phyloP scores from a whole-genome alignment of 371 early-diverging fungal genomes.

The Mortierella sp. region DNA sequence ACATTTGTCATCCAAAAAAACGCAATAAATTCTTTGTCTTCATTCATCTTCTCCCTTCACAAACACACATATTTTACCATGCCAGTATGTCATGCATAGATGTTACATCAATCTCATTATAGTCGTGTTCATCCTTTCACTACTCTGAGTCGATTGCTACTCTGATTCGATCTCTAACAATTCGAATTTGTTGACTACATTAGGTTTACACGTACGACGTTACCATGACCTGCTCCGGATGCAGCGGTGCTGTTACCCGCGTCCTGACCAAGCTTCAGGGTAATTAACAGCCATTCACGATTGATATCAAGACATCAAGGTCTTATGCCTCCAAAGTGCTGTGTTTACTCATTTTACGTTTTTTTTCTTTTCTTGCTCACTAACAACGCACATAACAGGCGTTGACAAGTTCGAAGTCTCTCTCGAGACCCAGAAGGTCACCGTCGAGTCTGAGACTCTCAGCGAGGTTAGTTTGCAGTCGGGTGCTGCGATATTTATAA shows the following conservation, averaged over 20 bases:
- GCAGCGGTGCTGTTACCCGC: slow-evolving; percentile 82
- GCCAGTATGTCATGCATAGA: slow-evolving; percentile 17
- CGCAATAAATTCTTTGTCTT: neutral
- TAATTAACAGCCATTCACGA: slow-evolving; percentile 27
- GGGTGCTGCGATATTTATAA: neutral
- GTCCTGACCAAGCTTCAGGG: slow-evolving; percentile 75
- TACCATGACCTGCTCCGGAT: slow-evolving; percentile 88
- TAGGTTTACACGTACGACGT: slow-evolving; percentile 80
- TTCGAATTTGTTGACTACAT: neutral
- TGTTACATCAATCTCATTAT: neutral
- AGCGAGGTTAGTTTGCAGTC: slow-evolving; percentile 9
- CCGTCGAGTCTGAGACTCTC: slow-evolving; percentile 58
- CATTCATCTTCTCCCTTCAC: neutral
- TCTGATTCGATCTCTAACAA: neutral
- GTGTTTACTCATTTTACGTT: neutral
- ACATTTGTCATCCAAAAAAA: slow-evolving; percentile 6
- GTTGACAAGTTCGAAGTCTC: slow-evolving; percentile 73
- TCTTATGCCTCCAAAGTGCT: too few species aligned
- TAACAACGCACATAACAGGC: slow-evolving; percentile 15
- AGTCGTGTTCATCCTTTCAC: neutral
- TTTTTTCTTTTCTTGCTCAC: slow-evolving; percentile 30
- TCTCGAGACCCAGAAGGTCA: slow-evolving; percentile 80
- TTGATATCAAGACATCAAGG: neutral
- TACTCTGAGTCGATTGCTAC: neutral
- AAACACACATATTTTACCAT: slow-evolving; percentile 16